Percentiles rank a stretch among this genome's conserved stretches.
These are phyloP conservation scores for Lyophyllum semitale DNA, from an alignment of 768 basidiomycete genomes.

Conservation along the genomic window DNA sequence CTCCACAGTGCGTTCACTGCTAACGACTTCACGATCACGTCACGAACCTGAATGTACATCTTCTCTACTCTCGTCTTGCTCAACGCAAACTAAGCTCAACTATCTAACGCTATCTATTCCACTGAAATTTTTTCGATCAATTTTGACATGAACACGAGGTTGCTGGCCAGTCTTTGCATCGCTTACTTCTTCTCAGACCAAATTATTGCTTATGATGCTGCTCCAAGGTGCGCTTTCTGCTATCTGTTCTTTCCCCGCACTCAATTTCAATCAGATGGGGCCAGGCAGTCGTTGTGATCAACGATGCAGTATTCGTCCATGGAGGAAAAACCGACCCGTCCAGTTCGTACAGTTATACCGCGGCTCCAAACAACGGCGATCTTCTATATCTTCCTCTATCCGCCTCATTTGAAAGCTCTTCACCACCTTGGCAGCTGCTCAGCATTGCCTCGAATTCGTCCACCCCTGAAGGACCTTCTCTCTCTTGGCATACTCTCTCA, in stretches of 20 bases:
- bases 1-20: slow-evolving; percentile 7
- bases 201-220: slow-evolving; percentile 24
- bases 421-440: slow-evolving; percentile 71
- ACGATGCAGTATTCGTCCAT: slow-evolving; percentile 66
- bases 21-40: slow-evolving; percentile 15
- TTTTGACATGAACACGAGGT: slow-evolving; percentile 8
- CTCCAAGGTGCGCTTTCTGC: slow-evolving; percentile 23
- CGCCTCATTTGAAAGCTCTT: slow-evolving; percentile 54
- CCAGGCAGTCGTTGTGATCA: slow-evolving; percentile 63
- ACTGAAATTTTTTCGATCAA: not conserved
- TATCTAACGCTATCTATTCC: slow-evolving; percentile 16
- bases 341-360: slow-evolving; percentile 70
- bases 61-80: not conserved
- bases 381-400: slow-evolving; percentile 69
- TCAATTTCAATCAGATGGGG: slow-evolving; percentile 67
- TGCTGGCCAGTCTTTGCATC: slow-evolving; percentile 18
- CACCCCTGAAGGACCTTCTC: slow-evolving; percentile 54
- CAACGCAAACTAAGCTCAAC: slow-evolving; percentile 1
- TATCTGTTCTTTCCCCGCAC: not conserved
- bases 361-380: slow-evolving; percentile 74
- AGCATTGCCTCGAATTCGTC: slow-evolving; percentile 45
- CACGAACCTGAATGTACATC: slow-evolving; percentile 20
- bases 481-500: slow-evolving; percentile 83
- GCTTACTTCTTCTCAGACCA: slow-evolving; percentile 11
- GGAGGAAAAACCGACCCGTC: slow-evolving; percentile 80